Evolutionary conservation across 257 asterid genomes (phyloP).

Genomic region (Fraxinus pennsylvanica): DNA sequence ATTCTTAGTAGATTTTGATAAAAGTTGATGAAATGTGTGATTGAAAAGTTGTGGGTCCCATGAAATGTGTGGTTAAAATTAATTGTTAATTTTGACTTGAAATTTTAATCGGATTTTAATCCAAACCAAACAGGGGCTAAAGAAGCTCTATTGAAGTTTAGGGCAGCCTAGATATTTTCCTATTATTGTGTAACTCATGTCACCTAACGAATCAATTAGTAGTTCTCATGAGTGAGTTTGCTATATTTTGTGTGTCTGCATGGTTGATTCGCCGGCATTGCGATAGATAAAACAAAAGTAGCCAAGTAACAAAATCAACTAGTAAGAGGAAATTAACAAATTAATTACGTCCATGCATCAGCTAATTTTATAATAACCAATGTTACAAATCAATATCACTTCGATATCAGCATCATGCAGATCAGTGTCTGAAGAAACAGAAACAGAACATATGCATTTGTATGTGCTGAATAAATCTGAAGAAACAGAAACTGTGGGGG

Average conservation of each 20-base stretch:
- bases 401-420: not conserved
- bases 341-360: not conserved
- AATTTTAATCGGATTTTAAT: too few species aligned
- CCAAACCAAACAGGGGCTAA: too few species aligned
- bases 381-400: not conserved
- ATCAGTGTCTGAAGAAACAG: not conserved
- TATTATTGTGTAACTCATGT: too few species aligned
- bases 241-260: too few species aligned
- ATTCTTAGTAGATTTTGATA: too few species aligned
- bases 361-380: not conserved
- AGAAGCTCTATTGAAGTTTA: not conserved
- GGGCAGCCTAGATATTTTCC: not conserved
- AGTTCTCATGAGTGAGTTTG: too few species aligned
- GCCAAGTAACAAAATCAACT: not conserved
- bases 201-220: too few species aligned
- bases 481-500: slow-evolving; percentile 4
- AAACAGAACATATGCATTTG: slow-evolving; percentile 10
- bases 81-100: too few species aligned
- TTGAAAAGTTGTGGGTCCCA: too few species aligned
- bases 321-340: not conserved
- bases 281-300: not conserved
- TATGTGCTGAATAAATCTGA: not conserved
- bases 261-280: too few species aligned
- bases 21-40: too few species aligned
- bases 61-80: too few species aligned